Percentiles rank a stretch among this genome's conserved stretches.
phyloP scores from a whole-genome alignment of 805 yeast species.

The Candida khao-thaluensis region DNA sequence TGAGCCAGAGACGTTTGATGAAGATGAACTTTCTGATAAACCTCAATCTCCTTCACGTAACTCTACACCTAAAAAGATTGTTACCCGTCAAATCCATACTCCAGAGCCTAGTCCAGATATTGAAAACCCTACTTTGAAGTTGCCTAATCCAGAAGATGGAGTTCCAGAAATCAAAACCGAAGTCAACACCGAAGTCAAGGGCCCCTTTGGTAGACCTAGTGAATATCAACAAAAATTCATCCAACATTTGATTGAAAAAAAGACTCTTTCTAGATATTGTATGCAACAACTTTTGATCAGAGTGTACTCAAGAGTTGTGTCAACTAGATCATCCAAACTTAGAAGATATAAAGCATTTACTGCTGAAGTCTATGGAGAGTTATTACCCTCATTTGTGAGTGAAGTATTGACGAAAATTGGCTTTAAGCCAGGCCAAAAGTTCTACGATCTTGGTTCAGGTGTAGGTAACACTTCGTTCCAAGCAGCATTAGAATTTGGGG shows the following conservation, averaged over 20 bases:
- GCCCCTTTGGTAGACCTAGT: slow-evolving; percentile 16
- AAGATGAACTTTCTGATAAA: neutral
- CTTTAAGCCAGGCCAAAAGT: slow-evolving; percentile 52
- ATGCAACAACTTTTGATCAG: slow-evolving; percentile 71
- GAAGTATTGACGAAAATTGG: slow-evolving; percentile 59
- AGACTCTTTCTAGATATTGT: slow-evolving; percentile 33
- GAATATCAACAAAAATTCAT: slow-evolving; percentile 23
- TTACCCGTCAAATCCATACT: neutral
- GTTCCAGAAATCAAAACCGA: neutral
- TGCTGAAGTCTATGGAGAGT: slow-evolving; percentile 87
- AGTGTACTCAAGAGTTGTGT: slow-evolving; percentile 73
- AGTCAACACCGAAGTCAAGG: neutral
- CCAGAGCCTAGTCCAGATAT: slow-evolving; percentile 8
- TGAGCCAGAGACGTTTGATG: neutral
- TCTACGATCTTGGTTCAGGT: slow-evolving; percentile 90
- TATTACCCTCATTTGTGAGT: slow-evolving; percentile 74
- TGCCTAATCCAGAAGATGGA: neutral
- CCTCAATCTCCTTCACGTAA: neutral
- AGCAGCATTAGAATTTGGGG: slow-evolving; percentile 84
- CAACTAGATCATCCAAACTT: slow-evolving; percentile 66
- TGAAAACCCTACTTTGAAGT: neutral
- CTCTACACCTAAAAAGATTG: neutral
- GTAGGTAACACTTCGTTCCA: slow-evolving; percentile 91
- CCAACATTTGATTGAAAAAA: slow-evolving; percentile 20
- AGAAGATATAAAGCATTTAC: slow-evolving; percentile 81